A percentile compares a stretch with the other conserved stretches of the same genome.
phyloP scores from a whole-genome alignment of 768 basidiomycete genomes.

The Postia placenta region DNA sequence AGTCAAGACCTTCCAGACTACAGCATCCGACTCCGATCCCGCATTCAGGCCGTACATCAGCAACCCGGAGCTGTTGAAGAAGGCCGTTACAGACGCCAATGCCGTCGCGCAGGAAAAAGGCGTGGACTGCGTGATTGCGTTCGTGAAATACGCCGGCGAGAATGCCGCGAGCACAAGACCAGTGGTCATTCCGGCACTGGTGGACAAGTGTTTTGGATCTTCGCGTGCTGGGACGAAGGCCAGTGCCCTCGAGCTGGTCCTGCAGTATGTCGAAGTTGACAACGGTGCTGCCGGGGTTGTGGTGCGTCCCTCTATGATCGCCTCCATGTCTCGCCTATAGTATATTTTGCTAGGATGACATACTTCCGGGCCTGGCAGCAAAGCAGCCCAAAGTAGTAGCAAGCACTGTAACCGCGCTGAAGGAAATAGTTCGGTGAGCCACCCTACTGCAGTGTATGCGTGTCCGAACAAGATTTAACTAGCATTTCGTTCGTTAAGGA shows the following conservation, averaged over 20 bases:
- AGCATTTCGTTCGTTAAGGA: constrained; percentile 33
- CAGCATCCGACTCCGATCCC: constrained; percentile 89
- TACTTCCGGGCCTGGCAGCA: constrained; percentile 78
- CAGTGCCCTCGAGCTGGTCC: constrained; percentile 76
- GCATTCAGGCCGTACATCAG: constrained; percentile 86
- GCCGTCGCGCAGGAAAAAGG: constrained; percentile 98
- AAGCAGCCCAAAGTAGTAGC: constrained; percentile 96
- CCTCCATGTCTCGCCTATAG: constrained; percentile 17
- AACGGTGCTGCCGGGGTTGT: constrained; percentile 83
- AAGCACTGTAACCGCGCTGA: constrained; percentile 68
- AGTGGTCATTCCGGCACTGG: constrained; percentile 80
- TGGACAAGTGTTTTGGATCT: constrained; percentile 95
- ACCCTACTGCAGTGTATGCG: constrained; percentile 6
- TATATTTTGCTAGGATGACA: constrained; percentile 37
- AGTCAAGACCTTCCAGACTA: constrained; percentile 80
- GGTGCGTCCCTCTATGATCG: constrained; percentile 48
- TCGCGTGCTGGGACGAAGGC: constrained; percentile 84
- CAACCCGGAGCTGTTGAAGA: constrained; percentile 75
- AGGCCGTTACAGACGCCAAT: constrained; percentile 85
- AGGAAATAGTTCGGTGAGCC: constrained; percentile 77
- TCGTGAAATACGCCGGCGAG: constrained; percentile 92
- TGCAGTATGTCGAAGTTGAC: constrained; percentile 92
- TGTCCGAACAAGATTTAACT: not conserved
- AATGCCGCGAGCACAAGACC: constrained; percentile 76
- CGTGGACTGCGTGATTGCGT: constrained; percentile 77